Base-by-base conservation (phyloP, 371 early-diverging fungal species). In the Mortierella sp. region DNA sequence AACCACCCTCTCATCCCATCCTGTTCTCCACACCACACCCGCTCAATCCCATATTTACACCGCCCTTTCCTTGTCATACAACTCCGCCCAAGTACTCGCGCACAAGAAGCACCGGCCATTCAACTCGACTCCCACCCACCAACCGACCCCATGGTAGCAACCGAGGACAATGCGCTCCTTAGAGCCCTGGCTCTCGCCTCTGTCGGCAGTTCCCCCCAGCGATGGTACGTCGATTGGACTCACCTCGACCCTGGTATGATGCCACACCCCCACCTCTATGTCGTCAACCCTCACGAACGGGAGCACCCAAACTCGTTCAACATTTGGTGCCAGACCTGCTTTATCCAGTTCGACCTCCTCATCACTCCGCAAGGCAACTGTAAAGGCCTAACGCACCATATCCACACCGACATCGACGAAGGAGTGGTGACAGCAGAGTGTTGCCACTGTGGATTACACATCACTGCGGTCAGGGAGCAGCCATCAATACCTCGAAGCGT, bases 191-290 rank as follows among this genome's bases (percentile, higher is more conserved):
- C 46, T 17, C 60, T 59, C 24, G 34, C 56, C 10, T 12, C 25
- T 2, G 51, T 34, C 19, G 74, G 74, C 2, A n/a, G 34, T n/a
- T 63, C 74, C 0, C 74, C 68, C 0, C 67, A 60, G 31, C 49
- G 68, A n/a, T 67, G 67, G 67, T 47, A 67, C 39, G 53, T 67
- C 43, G 74, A 73, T 13, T 19, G 63, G 41, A 31, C 67, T 9
- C 48, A 54, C 21, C 60, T 67, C 45, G 63, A 63, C 3, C 59
- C 67, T 7, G 74, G 74, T 10, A 10, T 67, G 12, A 40, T 19
- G 41, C 63, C 74, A 13, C 74, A 73, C 43, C 24, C 41, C 16
- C 74, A 73, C 27, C 24, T 63, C 31, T 73, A 67, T 16, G 59
- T 59, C 49, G 29, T 63, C 14, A 55, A 59, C 53, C 63, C 63